Base-by-base conservation (phyloP, 1,139 yeast species). In the Saccharomyces hybrid region DNA sequence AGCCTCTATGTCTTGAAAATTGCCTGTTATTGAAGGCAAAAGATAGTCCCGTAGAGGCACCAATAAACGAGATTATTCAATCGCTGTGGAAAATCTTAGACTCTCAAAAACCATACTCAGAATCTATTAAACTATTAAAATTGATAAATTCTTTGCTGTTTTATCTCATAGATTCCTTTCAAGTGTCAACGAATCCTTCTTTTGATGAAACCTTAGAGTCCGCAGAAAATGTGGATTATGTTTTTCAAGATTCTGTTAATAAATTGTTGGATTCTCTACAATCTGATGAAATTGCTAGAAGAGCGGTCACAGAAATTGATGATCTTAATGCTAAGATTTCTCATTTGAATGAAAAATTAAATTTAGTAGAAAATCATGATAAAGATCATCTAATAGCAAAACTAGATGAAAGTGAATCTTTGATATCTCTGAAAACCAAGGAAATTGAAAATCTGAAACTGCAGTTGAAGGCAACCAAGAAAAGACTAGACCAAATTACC, bases 231-330 rank as follows among this genome's bases (percentile, higher is more conserved):
- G 44, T 16, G 20, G 25, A 38, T 11, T 38, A 23, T 9, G 83
- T 88, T 2, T 77, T 89, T 56, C 88, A 85, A 50, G 79, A 84
- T 49, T 86, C 96, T 0, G 83, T 93, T 46, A 88, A 87, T 63
- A 77, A 82, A 54, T 74, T 93, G 51, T 76, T 83, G 64, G 83
- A 89, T 52, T 79, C 85, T 48, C 76, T 91, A 66, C 82, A 84
- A 58, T 87, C 96, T 0, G 97, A 91, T 65, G 96, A 88, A 55
- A 83, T 86, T 71, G 95, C 96, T 14, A 75, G 82, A 52, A 76
- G 85, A 56, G 96, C 96, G 0, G 73, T 85, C 64, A 73, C 76
- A 44, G 96, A 90, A 61, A 82, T 85, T 26, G 82, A 79, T 54
- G 81, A 77, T 28, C 75, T 82, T 38, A 78, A 80, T 57, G 76